These are phyloP conservation scores for Colletotrichum abscissum DNA, from an alignment of 2,329 filamentous ascomycete species.

Conservation along the genomic window DNA sequence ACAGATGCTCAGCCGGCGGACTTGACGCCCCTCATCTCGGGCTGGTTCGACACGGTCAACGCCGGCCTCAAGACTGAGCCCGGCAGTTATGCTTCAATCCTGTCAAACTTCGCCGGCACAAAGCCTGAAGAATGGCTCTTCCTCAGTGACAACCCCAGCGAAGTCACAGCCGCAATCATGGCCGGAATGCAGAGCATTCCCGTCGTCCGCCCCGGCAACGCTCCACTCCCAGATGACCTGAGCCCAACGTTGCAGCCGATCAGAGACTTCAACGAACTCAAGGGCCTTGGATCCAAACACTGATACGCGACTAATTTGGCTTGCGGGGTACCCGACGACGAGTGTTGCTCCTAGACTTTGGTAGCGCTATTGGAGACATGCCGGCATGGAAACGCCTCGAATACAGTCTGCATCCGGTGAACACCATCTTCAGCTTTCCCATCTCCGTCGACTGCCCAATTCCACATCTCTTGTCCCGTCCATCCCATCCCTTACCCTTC, in stretches of 20 bases:
- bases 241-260: conserved; percentile 48
- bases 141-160: conserved; percentile 81
- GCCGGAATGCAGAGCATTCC: conserved; percentile 74
- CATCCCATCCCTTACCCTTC: not conserved
- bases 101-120: conserved; percentile 58
- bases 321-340: not conserved
- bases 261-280: conserved; percentile 44
- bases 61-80: conserved; percentile 78
- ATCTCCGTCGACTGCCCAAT: conserved; percentile 17
- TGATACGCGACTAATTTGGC: conserved; percentile 3
- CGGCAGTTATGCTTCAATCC: conserved; percentile 75
- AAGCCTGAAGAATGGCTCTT: conserved; percentile 73
- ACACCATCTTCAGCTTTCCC: conserved; percentile 23
- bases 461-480: conserved; percentile 4
- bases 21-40: conserved; percentile 67
- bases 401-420: conserved; percentile 33
- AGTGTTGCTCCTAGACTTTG: conserved; percentile 10
- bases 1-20: conserved; percentile 69
- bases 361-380: conserved; percentile 16
- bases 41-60: conserved; percentile 85
- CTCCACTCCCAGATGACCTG: conserved; percentile 65
- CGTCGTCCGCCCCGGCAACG: conserved; percentile 77
- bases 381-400: conserved; percentile 12
- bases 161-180: conserved; percentile 71
- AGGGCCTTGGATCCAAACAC: conserved; percentile 14